phyloP scores from a whole-genome alignment of 352 stramenopile species.

The Globisporangium barbulae region DNA sequence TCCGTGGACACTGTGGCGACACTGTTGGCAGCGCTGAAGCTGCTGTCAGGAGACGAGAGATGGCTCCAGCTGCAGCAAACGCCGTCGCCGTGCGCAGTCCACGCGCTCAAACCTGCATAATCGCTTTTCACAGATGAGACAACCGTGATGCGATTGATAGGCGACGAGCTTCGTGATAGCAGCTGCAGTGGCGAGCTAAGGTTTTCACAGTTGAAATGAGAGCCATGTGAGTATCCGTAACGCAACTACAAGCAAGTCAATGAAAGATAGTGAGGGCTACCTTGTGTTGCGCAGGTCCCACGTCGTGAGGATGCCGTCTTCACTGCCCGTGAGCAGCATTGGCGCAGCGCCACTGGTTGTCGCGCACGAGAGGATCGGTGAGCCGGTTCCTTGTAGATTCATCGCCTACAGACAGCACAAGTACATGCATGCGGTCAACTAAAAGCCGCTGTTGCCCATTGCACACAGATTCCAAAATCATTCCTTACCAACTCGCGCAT shows the following conservation, averaged over 20 bases:
- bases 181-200: constrained; percentile 40
- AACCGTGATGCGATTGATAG: constrained; percentile 43
- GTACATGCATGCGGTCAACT: neutral
- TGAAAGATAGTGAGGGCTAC: constrained; percentile 16
- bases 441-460: neutral
- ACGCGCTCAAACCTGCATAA: constrained; percentile 20
- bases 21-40: neutral
- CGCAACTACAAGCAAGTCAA: neutral
- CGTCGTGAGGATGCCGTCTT: constrained; percentile 53
- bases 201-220: neutral
- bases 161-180: constrained; percentile 47
- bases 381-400: constrained; percentile 30
- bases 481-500: constrained; percentile 29
- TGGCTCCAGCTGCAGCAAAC: constrained; percentile 49
- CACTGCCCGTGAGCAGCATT: constrained; percentile 53
- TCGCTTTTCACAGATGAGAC: neutral
- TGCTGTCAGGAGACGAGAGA: constrained; percentile 6
- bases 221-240: neutral
- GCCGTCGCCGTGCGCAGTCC: constrained; percentile 62
- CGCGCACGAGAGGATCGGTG: constrained; percentile 39
- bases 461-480: neutral
- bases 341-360: constrained; percentile 12
- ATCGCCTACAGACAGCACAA: constrained; percentile 27
- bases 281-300: constrained; percentile 61
- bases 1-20: constrained; percentile 27